Evolutionary conservation across 2,329 filamentous ascomycete species (phyloP), one percentile per base, ranked within the genome.

Genomic region (Diaporthe humulicola): DNA sequence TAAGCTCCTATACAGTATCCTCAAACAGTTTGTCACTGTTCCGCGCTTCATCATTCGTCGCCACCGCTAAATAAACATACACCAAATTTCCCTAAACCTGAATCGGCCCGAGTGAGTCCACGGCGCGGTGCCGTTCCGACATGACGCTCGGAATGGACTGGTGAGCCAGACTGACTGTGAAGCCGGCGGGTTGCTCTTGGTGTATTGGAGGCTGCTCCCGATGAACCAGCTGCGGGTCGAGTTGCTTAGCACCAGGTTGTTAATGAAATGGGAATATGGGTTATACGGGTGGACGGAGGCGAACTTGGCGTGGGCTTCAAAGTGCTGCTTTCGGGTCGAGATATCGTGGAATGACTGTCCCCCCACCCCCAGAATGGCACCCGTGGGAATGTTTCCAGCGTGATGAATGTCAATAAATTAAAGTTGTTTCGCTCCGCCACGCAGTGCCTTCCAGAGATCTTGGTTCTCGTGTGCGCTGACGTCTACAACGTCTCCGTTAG

Each of bases 361-460:
- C 8, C 58, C 58, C 70, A 38, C 8, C 58, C 58, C 58, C 58
- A 45, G n/a, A 61, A 61, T 45, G 38, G 52, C 42, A 74, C 75
- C 45, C 78, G 58, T 30, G 38, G 38, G n/a, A 61, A 79, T 36
- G 76, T 76, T 12, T 60, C 58, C 7, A 78, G 38, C 17, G 56
- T 54, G 66, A 79, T 74, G 2, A 73, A 57, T 1, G 78, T 78
- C 4, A 79, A 77, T 48, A 79, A 64, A 15, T 77, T 77, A 58
- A 79, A 76, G 45, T 79, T 79, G 57, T 78, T 79, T 54, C 82
- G n/a, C 80, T 33, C 86, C 86, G 10, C 86, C 86, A 28, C 84
- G 82, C 3, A 87, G 79, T 1, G 86, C 85, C 71, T 81, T 81
- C 78, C 80, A 87, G 2, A 88, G 81, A 70, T 87, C 85, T 0